Evolutionary conservation across 805 yeast genomes (phyloP).

Genomic region (Priceomyces carsonii): DNA sequence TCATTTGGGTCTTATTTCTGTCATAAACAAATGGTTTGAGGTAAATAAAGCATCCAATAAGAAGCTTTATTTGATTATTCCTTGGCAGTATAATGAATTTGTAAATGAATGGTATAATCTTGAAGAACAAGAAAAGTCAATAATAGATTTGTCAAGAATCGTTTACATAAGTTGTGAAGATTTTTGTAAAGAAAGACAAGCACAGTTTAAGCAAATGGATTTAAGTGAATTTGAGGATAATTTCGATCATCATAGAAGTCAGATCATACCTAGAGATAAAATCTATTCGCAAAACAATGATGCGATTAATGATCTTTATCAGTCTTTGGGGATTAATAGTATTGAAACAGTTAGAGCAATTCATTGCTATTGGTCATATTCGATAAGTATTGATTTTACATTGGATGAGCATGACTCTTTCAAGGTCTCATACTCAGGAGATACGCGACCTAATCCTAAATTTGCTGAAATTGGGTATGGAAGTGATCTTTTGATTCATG

Average conservation of each 20-base stretch:
- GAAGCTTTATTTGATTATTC: constrained; percentile 62
- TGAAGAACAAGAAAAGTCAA: constrained; percentile 31
- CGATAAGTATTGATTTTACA: constrained; percentile 53
- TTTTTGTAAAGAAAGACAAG: constrained; percentile 38
- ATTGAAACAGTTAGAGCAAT: constrained; percentile 71
- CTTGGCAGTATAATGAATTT: constrained; percentile 72
- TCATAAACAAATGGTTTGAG: constrained; percentile 69
- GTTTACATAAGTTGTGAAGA: constrained; percentile 62
- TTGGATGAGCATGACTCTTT: constrained; percentile 46
- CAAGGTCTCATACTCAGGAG: constrained; percentile 89
- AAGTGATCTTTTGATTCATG: constrained; percentile 83
- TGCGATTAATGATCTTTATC: constrained; percentile 34
- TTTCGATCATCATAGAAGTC: constrained; percentile 20
- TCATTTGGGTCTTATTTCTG: constrained; percentile 77
- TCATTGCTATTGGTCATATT: constrained; percentile 84
- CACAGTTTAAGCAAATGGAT: constrained; percentile 27
- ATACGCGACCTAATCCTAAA: constrained; percentile 76
- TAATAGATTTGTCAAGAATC: constrained; percentile 42
- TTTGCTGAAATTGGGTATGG: constrained; percentile 67
- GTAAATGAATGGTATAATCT: constrained; percentile 65
- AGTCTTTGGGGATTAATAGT: constrained; percentile 41
- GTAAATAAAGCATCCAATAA: constrained; percentile 29
- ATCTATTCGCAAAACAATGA: constrained; percentile 27
- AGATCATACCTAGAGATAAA: constrained; percentile 19
- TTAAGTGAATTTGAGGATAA: constrained; percentile 34